Conservation (phyloP, 225 moss, liverwort and hornwort genomes). For the Marchantia polymorpha region DNA sequence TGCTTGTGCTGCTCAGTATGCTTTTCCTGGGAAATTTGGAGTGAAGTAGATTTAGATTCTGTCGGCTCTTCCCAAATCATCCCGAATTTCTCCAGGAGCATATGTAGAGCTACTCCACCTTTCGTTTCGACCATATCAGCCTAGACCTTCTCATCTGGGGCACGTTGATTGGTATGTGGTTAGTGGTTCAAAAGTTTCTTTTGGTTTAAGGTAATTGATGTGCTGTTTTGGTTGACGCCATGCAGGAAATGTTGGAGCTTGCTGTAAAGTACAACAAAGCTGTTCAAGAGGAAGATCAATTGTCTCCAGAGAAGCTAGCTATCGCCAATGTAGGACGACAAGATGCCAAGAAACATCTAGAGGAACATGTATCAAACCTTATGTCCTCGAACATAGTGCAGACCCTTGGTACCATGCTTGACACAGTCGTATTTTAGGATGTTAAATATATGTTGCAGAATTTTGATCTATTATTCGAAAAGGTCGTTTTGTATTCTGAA, state of each 20-base stretch:
- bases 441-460: not conserved
- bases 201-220: too few relatives aligned
- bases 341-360: conserved; percentile 94
- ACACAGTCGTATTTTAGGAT: conserved; percentile 88
- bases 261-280: conserved; percentile 93
- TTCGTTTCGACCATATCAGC: too few relatives aligned
- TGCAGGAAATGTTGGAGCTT: conserved; percentile 88
- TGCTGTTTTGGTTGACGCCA: not conserved
- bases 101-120: too few relatives aligned
- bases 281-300: conserved; percentile 93
- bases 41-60: too few relatives aligned
- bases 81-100: too few relatives aligned
- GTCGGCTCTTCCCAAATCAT: too few relatives aligned
- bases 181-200: too few relatives aligned
- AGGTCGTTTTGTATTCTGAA: not conserved
- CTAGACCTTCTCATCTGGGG: too few relatives aligned
- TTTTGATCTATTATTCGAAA: not conserved
- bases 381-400: conserved; percentile 98
- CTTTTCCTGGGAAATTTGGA: too few relatives aligned
- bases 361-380: conserved; percentile 87
- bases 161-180: too few relatives aligned
- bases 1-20: too few relatives aligned
- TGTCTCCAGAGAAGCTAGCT: conserved; percentile 79
- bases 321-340: conserved; percentile 96
- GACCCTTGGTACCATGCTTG: conserved; percentile 96